phyloP scores from a whole-genome alignment of 164 flowering plant species.

The Brasenia schreberi region DNA sequence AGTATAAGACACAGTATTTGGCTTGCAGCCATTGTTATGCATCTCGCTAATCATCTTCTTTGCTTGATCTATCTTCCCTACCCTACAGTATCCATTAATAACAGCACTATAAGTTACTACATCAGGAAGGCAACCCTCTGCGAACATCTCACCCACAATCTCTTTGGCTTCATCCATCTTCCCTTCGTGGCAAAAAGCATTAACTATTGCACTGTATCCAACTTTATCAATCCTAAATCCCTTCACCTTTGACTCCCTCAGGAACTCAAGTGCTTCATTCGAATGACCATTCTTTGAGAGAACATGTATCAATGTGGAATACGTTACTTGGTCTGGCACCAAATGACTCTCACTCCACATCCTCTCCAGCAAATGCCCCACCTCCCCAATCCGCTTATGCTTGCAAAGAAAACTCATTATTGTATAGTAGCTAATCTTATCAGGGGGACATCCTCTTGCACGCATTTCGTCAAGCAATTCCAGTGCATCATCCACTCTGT shows the following conservation, averaged over 20 bases:
- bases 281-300: slow-evolving; percentile 74
- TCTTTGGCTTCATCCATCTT: slow-evolving; percentile 57
- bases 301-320: slow-evolving; percentile 53
- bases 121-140: slow-evolving; percentile 67
- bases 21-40: slow-evolving; percentile 78
- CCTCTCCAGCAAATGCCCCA: slow-evolving; percentile 59
- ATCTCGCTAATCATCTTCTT: slow-evolving; percentile 61
- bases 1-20: slow-evolving; percentile 72
- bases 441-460: slow-evolving; percentile 54
- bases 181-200: slow-evolving; percentile 56
- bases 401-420: slow-evolving; percentile 67
- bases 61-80: slow-evolving; percentile 66
- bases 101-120: slow-evolving; percentile 85
- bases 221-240: slow-evolving; percentile 71
- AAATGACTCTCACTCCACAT: slow-evolving; percentile 44
- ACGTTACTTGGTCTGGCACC: slow-evolving; percentile 70
- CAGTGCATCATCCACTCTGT: slow-evolving; percentile 54
- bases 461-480: slow-evolving; percentile 61
- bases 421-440: slow-evolving; percentile 82
- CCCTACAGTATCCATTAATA: slow-evolving; percentile 54
- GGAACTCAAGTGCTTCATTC: slow-evolving; percentile 54
- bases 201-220: slow-evolving; percentile 64
- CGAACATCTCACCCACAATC: slow-evolving; percentile 62
- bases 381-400: slow-evolving; percentile 51
- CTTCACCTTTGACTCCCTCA: slow-evolving; percentile 58